A percentile compares a stretch with the other conserved stretches of the same genome.
These are phyloP conservation scores for Bruguiera hainesii DNA, from an alignment of 441 rosid species.

Conservation along the genomic window DNA sequence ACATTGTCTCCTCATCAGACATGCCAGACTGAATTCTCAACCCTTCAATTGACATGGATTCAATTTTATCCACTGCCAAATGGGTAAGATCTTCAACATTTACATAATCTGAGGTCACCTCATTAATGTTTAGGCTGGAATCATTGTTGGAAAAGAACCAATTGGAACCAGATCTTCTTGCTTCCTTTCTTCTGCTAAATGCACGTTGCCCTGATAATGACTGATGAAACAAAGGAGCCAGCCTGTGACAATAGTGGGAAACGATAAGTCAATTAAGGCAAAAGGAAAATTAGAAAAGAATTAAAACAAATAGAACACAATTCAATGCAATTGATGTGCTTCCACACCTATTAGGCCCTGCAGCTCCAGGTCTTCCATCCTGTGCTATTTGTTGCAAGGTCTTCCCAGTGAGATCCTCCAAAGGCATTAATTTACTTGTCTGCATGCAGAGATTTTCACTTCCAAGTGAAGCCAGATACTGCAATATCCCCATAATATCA, in stretches of 20 bases:
- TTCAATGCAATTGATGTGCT: conserved; percentile 9
- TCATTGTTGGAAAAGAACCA: conserved; percentile 10
- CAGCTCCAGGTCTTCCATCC: conserved; percentile 21
- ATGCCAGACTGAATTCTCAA: conserved; percentile 66
- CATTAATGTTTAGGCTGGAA: conserved; percentile 14
- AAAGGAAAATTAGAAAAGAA: background rate
- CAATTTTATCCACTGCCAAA: conserved; percentile 47
- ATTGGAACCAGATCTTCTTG: conserved; percentile 22
- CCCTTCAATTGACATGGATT: conserved; percentile 55
- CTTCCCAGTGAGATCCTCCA: conserved; percentile 64
- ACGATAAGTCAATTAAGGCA: conserved; percentile 8
- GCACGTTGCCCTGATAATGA: conserved; percentile 24
- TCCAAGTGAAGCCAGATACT: conserved; percentile 55
- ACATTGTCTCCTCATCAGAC: conserved; percentile 57
- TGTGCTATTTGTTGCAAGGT: conserved; percentile 46
- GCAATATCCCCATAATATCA: conserved; percentile 49
- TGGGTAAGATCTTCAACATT: conserved; percentile 38
- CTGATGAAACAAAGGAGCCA: conserved; percentile 18
- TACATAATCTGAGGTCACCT: conserved; percentile 27
- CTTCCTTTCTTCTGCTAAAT: conserved; percentile 21
- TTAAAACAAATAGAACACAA: background rate
- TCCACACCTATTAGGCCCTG: conserved; percentile 39
- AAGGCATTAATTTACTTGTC: conserved; percentile 51
- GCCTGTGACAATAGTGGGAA: conserved; percentile 29
- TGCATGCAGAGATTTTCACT: conserved; percentile 37